Evolutionary conservation across 768 basidiomycete species (phyloP).

Genomic region (Dioszegia aurantiaca): DNA sequence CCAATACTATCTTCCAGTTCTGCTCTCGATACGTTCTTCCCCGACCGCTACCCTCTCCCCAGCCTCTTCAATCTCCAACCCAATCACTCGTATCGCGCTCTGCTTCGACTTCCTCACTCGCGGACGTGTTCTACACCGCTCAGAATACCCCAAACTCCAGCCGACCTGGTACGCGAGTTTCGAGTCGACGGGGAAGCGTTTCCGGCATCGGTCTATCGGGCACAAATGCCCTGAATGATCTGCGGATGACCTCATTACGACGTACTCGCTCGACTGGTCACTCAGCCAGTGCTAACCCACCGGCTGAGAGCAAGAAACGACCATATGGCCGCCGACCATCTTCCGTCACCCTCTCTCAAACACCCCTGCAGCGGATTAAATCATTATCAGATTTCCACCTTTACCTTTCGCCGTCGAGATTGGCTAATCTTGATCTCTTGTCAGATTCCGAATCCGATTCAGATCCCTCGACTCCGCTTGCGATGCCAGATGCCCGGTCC

Average conservation of each 20-base stretch:
- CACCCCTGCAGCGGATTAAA: slow-evolving; percentile 36
- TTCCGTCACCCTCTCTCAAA: neutral
- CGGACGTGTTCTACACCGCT: slow-evolving; percentile 44
- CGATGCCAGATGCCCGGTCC: neutral
- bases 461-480: neutral
- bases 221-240: slow-evolving; percentile 11
- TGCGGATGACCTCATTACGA: slow-evolving; percentile 22
- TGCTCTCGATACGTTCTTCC: slow-evolving; percentile 13
- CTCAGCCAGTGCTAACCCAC: neutral
- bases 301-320: neutral
- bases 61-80: neutral
- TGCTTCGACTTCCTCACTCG: slow-evolving; percentile 32
- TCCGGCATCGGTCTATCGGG: slow-evolving; percentile 1
- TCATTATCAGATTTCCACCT: slow-evolving; percentile 48
- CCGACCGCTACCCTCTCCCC: slow-evolving; percentile 5
- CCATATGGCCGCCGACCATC: slow-evolving; percentile 1
- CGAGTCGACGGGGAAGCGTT: slow-evolving; percentile 16
- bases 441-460: slow-evolving; percentile 35
- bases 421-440: slow-evolving; percentile 42
- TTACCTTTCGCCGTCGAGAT: slow-evolving; percentile 47
- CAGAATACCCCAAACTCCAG: slow-evolving; percentile 30
- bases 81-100: slow-evolving; percentile 2
- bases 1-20: slow-evolving; percentile 28
- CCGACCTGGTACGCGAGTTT: slow-evolving; percentile 14
- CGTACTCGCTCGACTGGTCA: neutral